Conservation (phyloP, 768 basidiomycete genomes). For the Ephemerocybe angulata region DNA sequence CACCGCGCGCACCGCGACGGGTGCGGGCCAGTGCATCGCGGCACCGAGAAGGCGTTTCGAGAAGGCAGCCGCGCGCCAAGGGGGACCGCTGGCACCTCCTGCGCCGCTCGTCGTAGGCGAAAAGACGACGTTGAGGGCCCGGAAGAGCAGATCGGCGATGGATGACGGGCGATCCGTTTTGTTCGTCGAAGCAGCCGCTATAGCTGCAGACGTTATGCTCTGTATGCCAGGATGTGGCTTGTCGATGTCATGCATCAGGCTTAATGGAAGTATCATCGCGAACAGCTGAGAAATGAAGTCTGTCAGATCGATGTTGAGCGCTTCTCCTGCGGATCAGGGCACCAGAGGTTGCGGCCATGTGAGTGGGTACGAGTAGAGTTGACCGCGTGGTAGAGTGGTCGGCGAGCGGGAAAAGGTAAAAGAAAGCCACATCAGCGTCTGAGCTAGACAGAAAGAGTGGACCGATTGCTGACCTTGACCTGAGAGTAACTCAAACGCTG, state of each 20-base stretch:
- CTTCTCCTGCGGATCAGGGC: constrained; percentile 64
- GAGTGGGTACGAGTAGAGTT: background rate
- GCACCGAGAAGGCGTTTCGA: constrained; percentile 85
- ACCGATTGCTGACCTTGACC: constrained; percentile 78
- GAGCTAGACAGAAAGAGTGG: constrained; percentile 7
- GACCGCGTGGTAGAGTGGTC: background rate
- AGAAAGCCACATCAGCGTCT: constrained; percentile 8
- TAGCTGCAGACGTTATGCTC: constrained; percentile 7
- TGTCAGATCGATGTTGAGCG: constrained; percentile 91
- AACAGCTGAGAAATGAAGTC: constrained; percentile 88
- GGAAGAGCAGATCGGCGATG: constrained; percentile 76
- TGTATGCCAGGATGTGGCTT: constrained; percentile 25
- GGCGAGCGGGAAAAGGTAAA: background rate
- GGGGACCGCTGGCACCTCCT: constrained; percentile 38
- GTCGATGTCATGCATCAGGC: constrained; percentile 64
- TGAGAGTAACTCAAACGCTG: constrained; percentile 94
- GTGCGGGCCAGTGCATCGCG: constrained; percentile 77
- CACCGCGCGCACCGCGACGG: constrained; percentile 60
- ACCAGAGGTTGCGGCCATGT: constrained; percentile 6
- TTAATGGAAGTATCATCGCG: constrained; percentile 72
- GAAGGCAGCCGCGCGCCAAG: constrained; percentile 85
- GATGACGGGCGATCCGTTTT: constrained; percentile 24
- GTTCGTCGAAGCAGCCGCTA: constrained; percentile 9
- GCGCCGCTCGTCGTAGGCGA: constrained; percentile 57
- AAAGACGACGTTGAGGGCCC: constrained; percentile 78